Conservation (phyloP, 208 protist genomes). For the Leishmania turanica region DNA sequence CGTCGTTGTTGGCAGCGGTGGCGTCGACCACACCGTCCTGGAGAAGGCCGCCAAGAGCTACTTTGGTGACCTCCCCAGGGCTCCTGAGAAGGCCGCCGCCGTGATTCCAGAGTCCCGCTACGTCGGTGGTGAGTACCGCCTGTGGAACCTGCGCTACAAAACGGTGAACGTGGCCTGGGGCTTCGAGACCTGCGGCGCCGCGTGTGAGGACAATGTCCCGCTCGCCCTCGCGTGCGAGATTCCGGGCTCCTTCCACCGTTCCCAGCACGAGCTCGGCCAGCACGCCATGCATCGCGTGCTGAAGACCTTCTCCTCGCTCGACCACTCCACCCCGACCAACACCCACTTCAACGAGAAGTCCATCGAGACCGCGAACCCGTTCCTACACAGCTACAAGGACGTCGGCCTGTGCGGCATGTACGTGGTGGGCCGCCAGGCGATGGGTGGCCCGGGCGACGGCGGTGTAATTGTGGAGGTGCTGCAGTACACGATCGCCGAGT, state of each 20-base stretch:
- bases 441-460: conserved; percentile 62
- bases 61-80: conserved; percentile 83
- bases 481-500: conserved; percentile 90
- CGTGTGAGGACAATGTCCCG: conserved; percentile 84
- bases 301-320: conserved; percentile 89
- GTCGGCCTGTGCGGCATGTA: conserved; percentile 89
- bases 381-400: conserved; percentile 90
- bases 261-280: conserved; percentile 87
- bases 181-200: conserved; percentile 90
- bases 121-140: conserved; percentile 85
- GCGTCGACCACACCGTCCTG: conserved; percentile 95
- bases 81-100: conserved; percentile 20
- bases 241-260: conserved; percentile 86
- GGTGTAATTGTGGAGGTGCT: conserved; percentile 83
- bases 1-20: conserved; percentile 95
- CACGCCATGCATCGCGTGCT: conserved; percentile 88
- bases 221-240: conserved; percentile 89
- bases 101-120: conserved; percentile 63
- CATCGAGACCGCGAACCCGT: conserved; percentile 87
- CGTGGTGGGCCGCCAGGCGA: conserved; percentile 69
- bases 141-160: conserved; percentile 91
- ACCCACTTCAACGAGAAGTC: conserved; percentile 90
- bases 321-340: conserved; percentile 88
- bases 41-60: conserved; percentile 90
- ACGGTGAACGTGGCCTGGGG: conserved; percentile 85